These are phyloP conservation scores for Scheffersomyces insectosa DNA, from an alignment of 1,139 yeast species.

Conservation along the genomic window DNA sequence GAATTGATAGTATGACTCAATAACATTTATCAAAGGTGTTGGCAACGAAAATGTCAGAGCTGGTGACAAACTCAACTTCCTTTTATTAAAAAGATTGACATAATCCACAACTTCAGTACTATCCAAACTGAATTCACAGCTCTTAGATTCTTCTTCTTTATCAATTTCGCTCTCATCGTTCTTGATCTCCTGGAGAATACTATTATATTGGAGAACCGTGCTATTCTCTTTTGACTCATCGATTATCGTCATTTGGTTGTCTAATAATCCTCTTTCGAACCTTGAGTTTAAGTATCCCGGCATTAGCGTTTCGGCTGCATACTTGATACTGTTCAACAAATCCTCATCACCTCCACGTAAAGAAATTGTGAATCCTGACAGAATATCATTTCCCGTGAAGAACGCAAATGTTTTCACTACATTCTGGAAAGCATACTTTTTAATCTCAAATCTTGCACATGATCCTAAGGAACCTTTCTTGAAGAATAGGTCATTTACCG, in stretches of 20 bases:
- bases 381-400: slow-evolving; percentile 73
- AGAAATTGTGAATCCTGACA: slow-evolving; percentile 78
- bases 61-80: slow-evolving; percentile 73
- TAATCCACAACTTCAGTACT: slow-evolving; percentile 44
- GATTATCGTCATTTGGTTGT: slow-evolving; percentile 51
- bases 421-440: slow-evolving; percentile 57
- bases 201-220: slow-evolving; percentile 7
- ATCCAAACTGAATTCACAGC: slow-evolving; percentile 23
- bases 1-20: slow-evolving; percentile 52
- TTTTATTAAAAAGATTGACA: slow-evolving; percentile 47
- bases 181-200: slow-evolving; percentile 7
- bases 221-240: slow-evolving; percentile 6
- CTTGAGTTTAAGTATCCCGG: slow-evolving; percentile 75
- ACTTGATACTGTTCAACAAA: slow-evolving; percentile 65
- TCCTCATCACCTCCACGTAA: slow-evolving; percentile 75
- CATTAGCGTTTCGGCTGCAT: slow-evolving; percentile 77
- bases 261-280: slow-evolving; percentile 77
- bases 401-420: slow-evolving; percentile 70
- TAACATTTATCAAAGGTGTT: slow-evolving; percentile 53
- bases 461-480: slow-evolving; percentile 64
- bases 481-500: slow-evolving; percentile 49
- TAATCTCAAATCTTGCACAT: slow-evolving; percentile 72
- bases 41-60: slow-evolving; percentile 72
- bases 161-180: slow-evolving; percentile 9
- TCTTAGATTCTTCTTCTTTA: slow-evolving; percentile 11